Base-by-base conservation (phyloP, 495 filamentous ascomycete genomes). In the Hypoxylon rickii region DNA sequence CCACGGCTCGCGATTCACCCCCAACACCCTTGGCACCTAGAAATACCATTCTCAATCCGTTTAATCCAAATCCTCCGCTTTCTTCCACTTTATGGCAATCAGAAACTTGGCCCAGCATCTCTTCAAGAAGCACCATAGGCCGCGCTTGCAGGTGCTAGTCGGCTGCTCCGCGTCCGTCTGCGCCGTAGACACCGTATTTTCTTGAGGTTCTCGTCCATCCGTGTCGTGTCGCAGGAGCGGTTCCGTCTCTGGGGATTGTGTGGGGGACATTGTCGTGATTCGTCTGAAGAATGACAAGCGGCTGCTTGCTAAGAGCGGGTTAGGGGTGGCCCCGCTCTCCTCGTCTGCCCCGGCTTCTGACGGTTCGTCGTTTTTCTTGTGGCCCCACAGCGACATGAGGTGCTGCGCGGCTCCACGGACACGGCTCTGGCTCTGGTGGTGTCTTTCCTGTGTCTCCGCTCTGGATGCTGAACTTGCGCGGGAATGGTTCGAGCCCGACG, bases 21-120 rank as follows among this genome's bases (percentile, higher is more conserved):
- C 6, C 3, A 34, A 43, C 10, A 3, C 3, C 20, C 40, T 13
- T 24, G 1, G 7, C 3, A 12, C 26, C 2, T 15, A 18, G 40
- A 26, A 18, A 15, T 7, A 15, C 4, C 15, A 7, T 16, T 18
- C 3, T 11, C 16, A 13, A 4, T 17, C 13, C 24, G 8, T 19
- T 44, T 19, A 44, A 12, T 44, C 33, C 33, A 16, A 3, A 13
- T 26, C 40, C 12, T 15, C 21, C 7, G n/a, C 18, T 5, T 22
- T 5, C 26, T n/a, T 47, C 16, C 29, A 44, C 2, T 37, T 17
- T n/a, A 53, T 13, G 18, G 13, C 49, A 2, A 12, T 13, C 33
- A 54, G 11, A 2, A 60, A 4, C 32, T 3, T 22, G 11, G 5
- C 16, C 43, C 49, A 60, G 26, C 56, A 60, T 17, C 44, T 15